phyloP scores from a whole-genome alignment of 2,329 filamentous ascomycete species.

The Beauveria pseudobassiana region DNA sequence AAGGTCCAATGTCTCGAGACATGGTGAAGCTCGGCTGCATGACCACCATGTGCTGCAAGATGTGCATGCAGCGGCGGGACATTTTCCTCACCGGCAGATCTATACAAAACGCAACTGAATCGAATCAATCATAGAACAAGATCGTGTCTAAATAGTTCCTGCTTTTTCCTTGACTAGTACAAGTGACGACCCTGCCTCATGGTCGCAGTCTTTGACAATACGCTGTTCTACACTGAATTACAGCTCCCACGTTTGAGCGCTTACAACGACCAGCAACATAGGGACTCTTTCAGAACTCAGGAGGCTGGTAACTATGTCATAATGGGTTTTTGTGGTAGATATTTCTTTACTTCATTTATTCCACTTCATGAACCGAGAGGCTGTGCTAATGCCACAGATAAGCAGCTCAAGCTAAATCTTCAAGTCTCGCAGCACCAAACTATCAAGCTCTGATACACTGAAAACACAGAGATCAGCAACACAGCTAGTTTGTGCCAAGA shows the following conservation, averaged over 20 bases:
- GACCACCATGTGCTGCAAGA: neutral
- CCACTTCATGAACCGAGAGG: neutral
- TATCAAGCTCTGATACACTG: neutral
- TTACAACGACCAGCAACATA: neutral
- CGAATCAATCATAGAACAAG: too few relatives aligned
- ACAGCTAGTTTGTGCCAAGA: neutral
- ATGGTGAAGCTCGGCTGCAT: neutral
- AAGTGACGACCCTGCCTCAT: too few relatives aligned
- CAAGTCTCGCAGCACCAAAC: constrained; percentile 3
- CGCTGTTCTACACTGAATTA: neutral
- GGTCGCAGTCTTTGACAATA: neutral
- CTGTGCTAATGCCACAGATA: neutral
- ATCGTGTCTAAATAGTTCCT: too few relatives aligned
- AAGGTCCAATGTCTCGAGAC: neutral
- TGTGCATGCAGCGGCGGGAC: neutral
- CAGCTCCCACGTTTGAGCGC: neutral
- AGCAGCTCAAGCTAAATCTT: neutral
- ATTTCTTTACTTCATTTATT: neutral
- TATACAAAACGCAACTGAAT: neutral
- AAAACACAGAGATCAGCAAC: neutral
- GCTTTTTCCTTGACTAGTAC: too few relatives aligned
- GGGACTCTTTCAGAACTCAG: neutral
- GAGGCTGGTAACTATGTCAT: neutral
- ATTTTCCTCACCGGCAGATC: too few relatives aligned
- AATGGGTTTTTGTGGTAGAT: neutral